A percentile compares a stretch with the other conserved stretches of the same genome.
These are phyloP conservation scores for Penicillium canariense DNA, from an alignment of 495 filamentous ascomycete genomes.

Conservation along the genomic window DNA sequence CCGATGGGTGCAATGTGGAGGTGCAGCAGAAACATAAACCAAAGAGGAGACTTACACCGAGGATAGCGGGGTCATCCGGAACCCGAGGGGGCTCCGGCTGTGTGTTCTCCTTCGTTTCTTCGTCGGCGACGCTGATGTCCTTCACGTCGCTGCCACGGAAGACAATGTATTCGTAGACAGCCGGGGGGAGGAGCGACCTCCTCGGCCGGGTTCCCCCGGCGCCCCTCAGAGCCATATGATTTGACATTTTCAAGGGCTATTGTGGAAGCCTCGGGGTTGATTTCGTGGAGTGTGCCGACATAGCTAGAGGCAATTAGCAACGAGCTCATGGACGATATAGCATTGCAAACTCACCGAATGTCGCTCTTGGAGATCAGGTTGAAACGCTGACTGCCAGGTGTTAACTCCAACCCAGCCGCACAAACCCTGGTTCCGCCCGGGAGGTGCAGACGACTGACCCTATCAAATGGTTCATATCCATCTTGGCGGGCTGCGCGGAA, in stretches of 20 bases:
- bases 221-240: conserved; percentile 90
- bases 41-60: conserved; percentile 73
- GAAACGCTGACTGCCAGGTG: conserved; percentile 50
- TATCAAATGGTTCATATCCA: conserved; percentile 56
- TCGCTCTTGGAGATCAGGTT: conserved; percentile 92
- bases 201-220: conserved; percentile 69
- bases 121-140: conserved; percentile 86
- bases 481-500: conserved; percentile 35
- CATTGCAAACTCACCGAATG: conserved; percentile 67
- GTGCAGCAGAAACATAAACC: conserved; percentile 2
- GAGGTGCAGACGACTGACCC: conserved; percentile 43
- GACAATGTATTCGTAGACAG: conserved; percentile 97
- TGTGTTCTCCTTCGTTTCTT: conserved; percentile 68
- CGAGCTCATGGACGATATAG: neutral
- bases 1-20: conserved; percentile 8
- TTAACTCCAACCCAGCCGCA: conserved; percentile 46
- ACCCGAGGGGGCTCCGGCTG: conserved; percentile 64
- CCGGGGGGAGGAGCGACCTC: conserved; percentile 78
- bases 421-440: conserved; percentile 37
- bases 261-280: conserved; percentile 94
- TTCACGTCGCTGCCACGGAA: conserved; percentile 99
- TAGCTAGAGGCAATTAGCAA: conserved; percentile 59
- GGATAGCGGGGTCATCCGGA: conserved; percentile 93
- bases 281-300: conserved; percentile 92
- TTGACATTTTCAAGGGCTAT: conserved; percentile 94